These are phyloP conservation scores for Oidiodendron maius DNA, from an alignment of 495 filamentous ascomycete species.

Conservation along the genomic window DNA sequence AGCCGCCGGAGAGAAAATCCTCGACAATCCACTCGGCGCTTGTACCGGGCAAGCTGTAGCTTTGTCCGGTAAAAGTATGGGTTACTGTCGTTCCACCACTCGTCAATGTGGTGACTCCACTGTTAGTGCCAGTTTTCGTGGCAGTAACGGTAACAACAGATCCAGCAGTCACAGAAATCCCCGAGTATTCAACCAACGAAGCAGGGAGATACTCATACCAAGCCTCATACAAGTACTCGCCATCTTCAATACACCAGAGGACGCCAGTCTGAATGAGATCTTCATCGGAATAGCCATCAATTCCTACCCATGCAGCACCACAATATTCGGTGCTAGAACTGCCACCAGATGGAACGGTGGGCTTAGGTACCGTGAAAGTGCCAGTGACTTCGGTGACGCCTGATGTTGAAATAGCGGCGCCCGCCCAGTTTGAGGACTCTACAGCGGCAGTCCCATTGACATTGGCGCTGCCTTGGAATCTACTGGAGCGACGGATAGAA, in stretches of 20 bases:
- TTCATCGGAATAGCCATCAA: background rate
- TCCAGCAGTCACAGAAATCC: background rate
- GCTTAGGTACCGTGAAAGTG: background rate
- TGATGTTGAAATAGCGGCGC: background rate
- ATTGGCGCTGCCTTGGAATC: background rate
- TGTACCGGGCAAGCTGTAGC: background rate
- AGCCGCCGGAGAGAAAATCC: background rate
- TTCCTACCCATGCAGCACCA: background rate
- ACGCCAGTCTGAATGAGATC: background rate
- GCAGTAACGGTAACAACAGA: background rate
- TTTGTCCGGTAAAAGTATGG: background rate
- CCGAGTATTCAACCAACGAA: background rate
- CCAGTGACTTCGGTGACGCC: background rate
- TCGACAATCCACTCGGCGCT: background rate
- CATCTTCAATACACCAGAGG: background rate
- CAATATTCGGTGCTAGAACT: background rate
- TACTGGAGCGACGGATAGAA: background rate
- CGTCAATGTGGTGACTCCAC: background rate
- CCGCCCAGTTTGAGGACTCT: background rate
- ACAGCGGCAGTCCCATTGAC: background rate
- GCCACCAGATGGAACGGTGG: background rate
- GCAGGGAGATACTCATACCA: background rate
- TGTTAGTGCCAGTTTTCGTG: background rate
- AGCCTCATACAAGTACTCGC: background rate
- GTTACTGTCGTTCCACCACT: background rate